Evolutionary conservation across 805 yeast genomes (phyloP).

Genomic region (Candida succiphila): DNA sequence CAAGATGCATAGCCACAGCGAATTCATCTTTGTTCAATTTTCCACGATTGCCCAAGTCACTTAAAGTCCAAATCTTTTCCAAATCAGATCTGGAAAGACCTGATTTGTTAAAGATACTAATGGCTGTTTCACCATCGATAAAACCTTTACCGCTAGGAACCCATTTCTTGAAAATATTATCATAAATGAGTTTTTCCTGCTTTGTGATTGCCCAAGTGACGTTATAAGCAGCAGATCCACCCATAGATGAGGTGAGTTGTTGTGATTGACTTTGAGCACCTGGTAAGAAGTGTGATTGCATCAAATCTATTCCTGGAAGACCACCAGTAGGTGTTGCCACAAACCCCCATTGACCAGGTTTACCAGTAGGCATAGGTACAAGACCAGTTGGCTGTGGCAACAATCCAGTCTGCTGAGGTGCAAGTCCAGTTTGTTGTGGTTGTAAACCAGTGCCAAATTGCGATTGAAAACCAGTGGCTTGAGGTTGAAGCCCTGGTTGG

Average conservation of each 20-base stretch:
- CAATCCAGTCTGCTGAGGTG: constrained; percentile 20
- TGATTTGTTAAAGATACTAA: constrained; percentile 80
- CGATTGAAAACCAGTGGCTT: constrained; percentile 33
- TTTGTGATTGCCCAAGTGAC: constrained; percentile 79
- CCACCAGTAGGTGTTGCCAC: constrained; percentile 61
- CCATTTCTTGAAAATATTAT: constrained; percentile 82
- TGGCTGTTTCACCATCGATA: constrained; percentile 74
- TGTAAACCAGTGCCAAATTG: constrained; percentile 16
- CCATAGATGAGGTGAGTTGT: constrained; percentile 20
- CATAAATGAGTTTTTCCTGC: constrained; percentile 80
- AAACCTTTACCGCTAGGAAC: constrained; percentile 59
- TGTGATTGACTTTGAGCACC: constrained; percentile 21
- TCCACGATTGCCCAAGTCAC: constrained; percentile 78
- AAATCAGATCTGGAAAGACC: constrained; percentile 80
- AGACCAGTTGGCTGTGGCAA: constrained; percentile 36
- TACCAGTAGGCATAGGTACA: constrained; percentile 46
- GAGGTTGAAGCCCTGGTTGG: constrained; percentile 29
- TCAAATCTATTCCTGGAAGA: constrained; percentile 57
- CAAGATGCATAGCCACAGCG: constrained; percentile 95
- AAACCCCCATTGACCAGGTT: constrained; percentile 77
- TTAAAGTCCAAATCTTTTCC: constrained; percentile 84
- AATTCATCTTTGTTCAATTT: constrained; percentile 82
- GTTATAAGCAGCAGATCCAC: constrained; percentile 29
- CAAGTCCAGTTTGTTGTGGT: constrained; percentile 21
- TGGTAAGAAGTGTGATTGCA: constrained; percentile 63